phyloP scores from a whole-genome alignment of 345 rosid genomes.

The Clausena lansium region DNA sequence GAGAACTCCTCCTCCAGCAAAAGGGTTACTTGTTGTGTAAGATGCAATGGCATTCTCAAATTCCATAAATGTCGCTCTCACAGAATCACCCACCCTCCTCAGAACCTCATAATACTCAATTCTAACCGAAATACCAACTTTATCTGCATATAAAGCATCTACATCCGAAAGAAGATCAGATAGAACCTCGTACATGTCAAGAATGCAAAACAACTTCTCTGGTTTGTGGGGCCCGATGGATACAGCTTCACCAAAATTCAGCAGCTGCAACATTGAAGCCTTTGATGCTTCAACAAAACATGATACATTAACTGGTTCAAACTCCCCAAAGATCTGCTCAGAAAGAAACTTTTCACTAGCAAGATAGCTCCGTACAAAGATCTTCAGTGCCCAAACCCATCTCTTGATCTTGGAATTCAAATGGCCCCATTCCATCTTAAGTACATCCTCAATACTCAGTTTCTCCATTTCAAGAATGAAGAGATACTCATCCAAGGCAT shows the following conservation, averaged over 20 bases:
- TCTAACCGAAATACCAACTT: conserved; percentile 49
- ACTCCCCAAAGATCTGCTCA: conserved; percentile 62
- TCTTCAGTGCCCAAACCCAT: conserved; percentile 74
- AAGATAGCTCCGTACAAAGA: conserved; percentile 66
- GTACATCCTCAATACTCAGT: conserved; percentile 80
- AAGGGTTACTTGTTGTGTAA: conserved; percentile 48
- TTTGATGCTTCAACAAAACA: conserved; percentile 79
- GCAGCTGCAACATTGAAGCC: conserved; percentile 66
- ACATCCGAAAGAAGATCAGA: conserved; percentile 65
- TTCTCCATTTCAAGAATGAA: conserved; percentile 73
- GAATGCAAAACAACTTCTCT: conserved; percentile 65
- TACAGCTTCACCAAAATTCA: conserved; percentile 84
- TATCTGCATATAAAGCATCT: conserved; percentile 47
- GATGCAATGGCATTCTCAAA: conserved; percentile 72
- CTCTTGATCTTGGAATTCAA: conserved; percentile 78
- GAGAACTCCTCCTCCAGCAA: conserved; percentile 73
- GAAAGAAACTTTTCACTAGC: conserved; percentile 67
- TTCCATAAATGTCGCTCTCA: conserved; percentile 62
- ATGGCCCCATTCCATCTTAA: conserved; percentile 74
- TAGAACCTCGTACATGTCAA: conserved; percentile 81
- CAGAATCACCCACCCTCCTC: conserved; percentile 61
- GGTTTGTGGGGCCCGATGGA: conserved; percentile 76
- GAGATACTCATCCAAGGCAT: conserved; percentile 77
- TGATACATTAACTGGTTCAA: conserved; percentile 31
- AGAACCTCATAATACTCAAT: conserved; percentile 57